phyloP scores from a whole-genome alignment of 192 early-diverging fungal genomes.

The Podila epicladia region DNA sequence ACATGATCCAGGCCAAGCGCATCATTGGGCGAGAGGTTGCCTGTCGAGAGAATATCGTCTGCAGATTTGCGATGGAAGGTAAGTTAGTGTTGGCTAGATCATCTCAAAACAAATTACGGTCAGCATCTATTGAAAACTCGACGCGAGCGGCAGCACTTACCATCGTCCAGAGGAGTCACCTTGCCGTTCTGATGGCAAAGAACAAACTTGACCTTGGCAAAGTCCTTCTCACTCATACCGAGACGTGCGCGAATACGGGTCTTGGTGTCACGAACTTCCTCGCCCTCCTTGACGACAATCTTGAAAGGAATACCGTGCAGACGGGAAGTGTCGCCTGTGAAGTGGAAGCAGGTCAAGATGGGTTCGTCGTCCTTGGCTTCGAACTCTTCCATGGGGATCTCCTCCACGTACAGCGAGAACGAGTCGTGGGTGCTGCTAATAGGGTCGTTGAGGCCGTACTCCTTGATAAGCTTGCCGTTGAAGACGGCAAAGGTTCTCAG shows the following conservation, averaged over 20 bases:
- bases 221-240: slow-evolving; percentile 88
- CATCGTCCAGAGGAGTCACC: slow-evolving; percentile 21
- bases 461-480: slow-evolving; percentile 55
- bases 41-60: slow-evolving; percentile 18
- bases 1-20: slow-evolving; percentile 55
- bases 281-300: slow-evolving; percentile 75
- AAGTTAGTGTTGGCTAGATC: neutral
- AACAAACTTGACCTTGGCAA: slow-evolving; percentile 70
- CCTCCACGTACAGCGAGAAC: slow-evolving; percentile 67
- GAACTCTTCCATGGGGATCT: slow-evolving; percentile 59
- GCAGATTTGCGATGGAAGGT: slow-evolving; percentile 4
- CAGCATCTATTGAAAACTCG: too few species aligned
- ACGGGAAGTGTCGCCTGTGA: slow-evolving; percentile 71
- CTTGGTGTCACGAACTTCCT: slow-evolving; percentile 77
- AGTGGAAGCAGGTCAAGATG: slow-evolving; percentile 80
- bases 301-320: slow-evolving; percentile 88
- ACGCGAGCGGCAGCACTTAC: slow-evolving; percentile 4
- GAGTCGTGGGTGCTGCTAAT: slow-evolving; percentile 55
- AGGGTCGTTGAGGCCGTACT: slow-evolving; percentile 56
- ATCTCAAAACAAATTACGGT: too few species aligned
- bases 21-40: slow-evolving; percentile 29
- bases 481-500: slow-evolving; percentile 70
- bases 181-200: slow-evolving; percentile 3
- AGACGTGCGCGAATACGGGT: slow-evolving; percentile 72
- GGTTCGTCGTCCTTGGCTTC: slow-evolving; percentile 43